These are phyloP conservation scores for Rhododendron henanense DNA, from an alignment of 148 eudicot species.

Conservation along the genomic window DNA sequence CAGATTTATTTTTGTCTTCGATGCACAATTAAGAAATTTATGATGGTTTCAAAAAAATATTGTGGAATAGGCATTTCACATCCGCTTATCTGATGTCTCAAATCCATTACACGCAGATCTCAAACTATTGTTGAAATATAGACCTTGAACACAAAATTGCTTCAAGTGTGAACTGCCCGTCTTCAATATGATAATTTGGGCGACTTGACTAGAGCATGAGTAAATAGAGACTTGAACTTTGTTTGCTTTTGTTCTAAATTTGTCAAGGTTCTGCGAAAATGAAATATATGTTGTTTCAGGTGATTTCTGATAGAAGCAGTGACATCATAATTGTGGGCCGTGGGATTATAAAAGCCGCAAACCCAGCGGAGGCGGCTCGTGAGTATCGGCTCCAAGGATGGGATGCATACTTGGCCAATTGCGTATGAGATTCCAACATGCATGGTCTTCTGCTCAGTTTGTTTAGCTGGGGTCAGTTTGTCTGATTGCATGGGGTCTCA, in stretches of 20 bases:
- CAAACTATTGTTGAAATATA: too few species aligned
- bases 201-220: background rate
- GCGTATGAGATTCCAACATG: conserved; percentile 29
- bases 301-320: conserved; percentile 77
- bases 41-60: too few species aligned
- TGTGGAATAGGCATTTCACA: too few species aligned
- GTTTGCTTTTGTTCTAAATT: background rate
- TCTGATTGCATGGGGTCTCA: background rate
- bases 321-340: conserved; percentile 93
- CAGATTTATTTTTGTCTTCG: too few species aligned
- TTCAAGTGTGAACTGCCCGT: background rate
- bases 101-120: too few species aligned
- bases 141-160: too few species aligned
- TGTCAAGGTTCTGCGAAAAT: background rate
- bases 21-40: too few species aligned
- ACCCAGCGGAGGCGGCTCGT: conserved; percentile 79
- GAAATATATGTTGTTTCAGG: conserved; percentile 37
- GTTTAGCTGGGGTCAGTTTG: background rate
- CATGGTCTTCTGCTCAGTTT: background rate
- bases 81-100: too few species aligned
- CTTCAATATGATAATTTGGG: background rate
- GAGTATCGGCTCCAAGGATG: conserved; percentile 87
- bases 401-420: conserved; percentile 68
- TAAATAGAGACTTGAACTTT: background rate
- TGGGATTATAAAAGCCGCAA: conserved; percentile 77